A percentile compares a stretch with the other conserved stretches of the same genome.
Evolutionary conservation across 371 early-diverging fungal species (phyloP).

Genomic region (Sporodiniella umbellata): DNA sequence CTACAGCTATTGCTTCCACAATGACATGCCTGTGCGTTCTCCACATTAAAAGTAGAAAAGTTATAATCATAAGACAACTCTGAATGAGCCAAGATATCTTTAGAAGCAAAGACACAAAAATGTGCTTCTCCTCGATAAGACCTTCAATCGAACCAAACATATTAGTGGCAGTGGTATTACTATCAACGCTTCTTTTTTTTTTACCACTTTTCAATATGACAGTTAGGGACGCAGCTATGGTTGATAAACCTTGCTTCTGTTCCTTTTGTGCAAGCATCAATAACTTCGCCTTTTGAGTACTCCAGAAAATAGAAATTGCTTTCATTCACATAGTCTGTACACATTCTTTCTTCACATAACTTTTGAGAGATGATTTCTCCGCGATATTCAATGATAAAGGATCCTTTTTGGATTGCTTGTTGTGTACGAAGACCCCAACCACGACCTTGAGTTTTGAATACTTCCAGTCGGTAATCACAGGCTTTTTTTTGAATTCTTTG

Average conservation of each 20-base stretch:
- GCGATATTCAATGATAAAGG: constrained; percentile 81
- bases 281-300: constrained; percentile 65
- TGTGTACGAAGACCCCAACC: constrained; percentile 81
- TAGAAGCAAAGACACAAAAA: constrained; percentile 76
- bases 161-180: no score
- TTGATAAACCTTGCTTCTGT: constrained; percentile 43
- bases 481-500: constrained; percentile 68
- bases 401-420: constrained; percentile 54
- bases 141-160: constrained; percentile 29
- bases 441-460: constrained; percentile 58
- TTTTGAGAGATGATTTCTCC: constrained; percentile 82
- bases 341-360: constrained; percentile 71
- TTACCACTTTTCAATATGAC: constrained; percentile 88
- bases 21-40: constrained; percentile 61
- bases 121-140: constrained; percentile 64
- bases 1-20: constrained; percentile 74
- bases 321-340: constrained; percentile 61
- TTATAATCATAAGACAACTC: constrained; percentile 90
- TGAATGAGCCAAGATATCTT: constrained; percentile 64
- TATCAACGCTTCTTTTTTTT: constrained; percentile 4
- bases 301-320: constrained; percentile 82
- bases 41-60: constrained; percentile 64
- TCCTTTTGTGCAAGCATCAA: constrained; percentile 30
- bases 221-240: constrained; percentile 86
- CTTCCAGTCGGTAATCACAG: constrained; percentile 52